Conservation (phyloP, 495 filamentous ascomycete species). For the Neurospora sp. region DNA sequence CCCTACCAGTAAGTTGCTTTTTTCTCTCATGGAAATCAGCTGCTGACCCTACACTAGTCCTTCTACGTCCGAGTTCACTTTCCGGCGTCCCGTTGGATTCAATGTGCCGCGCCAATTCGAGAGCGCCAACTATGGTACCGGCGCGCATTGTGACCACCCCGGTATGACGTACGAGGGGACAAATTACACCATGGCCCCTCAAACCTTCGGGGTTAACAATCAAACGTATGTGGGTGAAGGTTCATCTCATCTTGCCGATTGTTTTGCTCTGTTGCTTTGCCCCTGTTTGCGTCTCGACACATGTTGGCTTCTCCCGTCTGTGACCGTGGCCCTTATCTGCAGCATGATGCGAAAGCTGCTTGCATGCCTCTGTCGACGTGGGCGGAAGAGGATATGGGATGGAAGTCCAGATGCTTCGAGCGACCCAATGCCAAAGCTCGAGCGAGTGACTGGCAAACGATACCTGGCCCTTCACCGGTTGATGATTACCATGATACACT, state of each 20-base stretch:
- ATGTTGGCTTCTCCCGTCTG: neutral
- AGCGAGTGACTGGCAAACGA: neutral
- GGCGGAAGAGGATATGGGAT: neutral
- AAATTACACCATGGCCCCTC: neutral
- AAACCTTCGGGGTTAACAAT: neutral
- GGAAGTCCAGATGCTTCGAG: neutral
- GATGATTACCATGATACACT: neutral
- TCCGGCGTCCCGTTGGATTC: neutral
- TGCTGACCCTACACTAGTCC: neutral
- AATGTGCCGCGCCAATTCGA: neutral
- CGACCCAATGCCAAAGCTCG: neutral
- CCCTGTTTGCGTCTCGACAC: neutral
- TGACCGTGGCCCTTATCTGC: neutral
- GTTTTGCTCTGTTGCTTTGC: neutral
- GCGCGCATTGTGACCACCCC: neutral
- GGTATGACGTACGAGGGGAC: neutral
- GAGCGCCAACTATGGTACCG: neutral
- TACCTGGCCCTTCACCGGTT: neutral
- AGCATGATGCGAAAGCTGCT: neutral
- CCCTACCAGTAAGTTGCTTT: neutral
- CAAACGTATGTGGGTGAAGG: neutral
- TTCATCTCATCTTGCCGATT: neutral
- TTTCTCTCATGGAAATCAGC: neutral
- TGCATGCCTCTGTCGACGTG: neutral
- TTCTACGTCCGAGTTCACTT: neutral